phyloP scores from a whole-genome alignment of 2,329 filamentous ascomycete species.

The Scorias spongiosa region DNA sequence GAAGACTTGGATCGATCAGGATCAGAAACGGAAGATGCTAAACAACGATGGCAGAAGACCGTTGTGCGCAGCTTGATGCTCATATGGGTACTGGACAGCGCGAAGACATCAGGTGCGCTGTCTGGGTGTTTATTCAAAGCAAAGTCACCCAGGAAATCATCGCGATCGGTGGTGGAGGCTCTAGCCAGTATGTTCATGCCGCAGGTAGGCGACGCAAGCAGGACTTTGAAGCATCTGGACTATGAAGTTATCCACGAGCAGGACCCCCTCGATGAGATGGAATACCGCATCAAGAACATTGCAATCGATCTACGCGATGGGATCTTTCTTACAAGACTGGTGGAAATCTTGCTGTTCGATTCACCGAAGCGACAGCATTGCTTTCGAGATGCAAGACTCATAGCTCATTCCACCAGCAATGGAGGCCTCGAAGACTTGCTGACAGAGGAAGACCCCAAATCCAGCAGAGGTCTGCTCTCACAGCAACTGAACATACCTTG shows the following conservation, averaged over 20 bases:
- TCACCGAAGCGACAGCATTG: slow-evolving; percentile 10
- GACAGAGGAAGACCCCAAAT: slow-evolving; percentile 13
- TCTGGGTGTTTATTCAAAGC: slow-evolving; percentile 34
- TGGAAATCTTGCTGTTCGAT: slow-evolving; percentile 40
- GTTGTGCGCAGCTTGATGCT: slow-evolving; percentile 45
- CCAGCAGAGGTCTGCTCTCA: slow-evolving; percentile 34
- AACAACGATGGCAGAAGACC: slow-evolving; percentile 35
- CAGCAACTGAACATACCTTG: slow-evolving; percentile 44
- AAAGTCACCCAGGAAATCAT: slow-evolving; percentile 41
- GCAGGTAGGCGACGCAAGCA: slow-evolving; percentile 41
- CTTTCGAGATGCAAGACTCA: not conserved
- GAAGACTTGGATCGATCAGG: slow-evolving; percentile 32
- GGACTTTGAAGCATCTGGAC: slow-evolving; percentile 40
- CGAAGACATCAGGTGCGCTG: slow-evolving; percentile 26
- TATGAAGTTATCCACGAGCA: slow-evolving; percentile 42
- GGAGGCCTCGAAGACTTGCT: slow-evolving; percentile 3
- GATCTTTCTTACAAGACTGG: slow-evolving; percentile 41
- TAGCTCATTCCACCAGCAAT: slow-evolving; percentile 12
- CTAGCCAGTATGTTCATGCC: slow-evolving; percentile 41
- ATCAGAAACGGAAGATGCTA: slow-evolving; percentile 1
- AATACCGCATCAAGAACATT: slow-evolving; percentile 43
- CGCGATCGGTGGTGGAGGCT: slow-evolving; percentile 35
- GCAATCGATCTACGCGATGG: slow-evolving; percentile 49
- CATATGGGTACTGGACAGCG: slow-evolving; percentile 42
- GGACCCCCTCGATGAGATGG: slow-evolving; percentile 42